Base-by-base conservation (phyloP, 192 early-diverging fungal genomes). In the Pilaira anomala region DNA sequence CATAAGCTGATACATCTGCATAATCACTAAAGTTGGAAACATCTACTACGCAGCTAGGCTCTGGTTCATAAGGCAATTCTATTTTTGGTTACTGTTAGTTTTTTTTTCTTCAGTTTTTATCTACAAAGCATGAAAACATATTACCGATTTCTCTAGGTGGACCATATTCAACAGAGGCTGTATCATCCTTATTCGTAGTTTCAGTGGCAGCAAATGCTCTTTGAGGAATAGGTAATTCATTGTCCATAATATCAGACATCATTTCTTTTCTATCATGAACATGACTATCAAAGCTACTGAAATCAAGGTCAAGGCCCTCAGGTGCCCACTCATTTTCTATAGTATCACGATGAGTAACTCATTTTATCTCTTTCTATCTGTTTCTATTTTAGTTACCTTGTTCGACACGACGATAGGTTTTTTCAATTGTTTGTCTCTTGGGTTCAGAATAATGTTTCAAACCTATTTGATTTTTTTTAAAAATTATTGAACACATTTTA, bases 281-380 rank as follows among this genome's bases (percentile, higher is more conserved):
- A 25, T 48, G 16, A 5, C 12, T 19, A 39, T 11, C 11, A 5
- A 49, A 52, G 1, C 3, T 33, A 29, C n/a, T 24, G 1, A 51
- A 13, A 14, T 52, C 36, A 12, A 52, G n/a, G 41, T 57, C 55
- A 2, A 51, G n/a, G 1, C 13, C 49, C 7, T 42, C 24, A 14
- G 62, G 62, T 19, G 48, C n/a, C 26, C 46, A 63, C 16, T 48
- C 48, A 40, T 24, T n/a, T 41, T 63, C 62, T 63, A 39, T 21
- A 3, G n/a, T 39, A 11, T 6, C 3, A n/a, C 28, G 12, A 11
- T 39, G 9, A 30, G 8, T 53, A 11, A 53, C 13, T 6, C 13
- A 30, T 30, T 25, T 14, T 30, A 53, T n/a, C 7, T 56, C 2
- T 39, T 1, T 0, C 1, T 41, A 21, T 57, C 1, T 25, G 19